Base-by-base conservation (phyloP, 352 stramenopile species). In the Peronospora belbahrii region DNA sequence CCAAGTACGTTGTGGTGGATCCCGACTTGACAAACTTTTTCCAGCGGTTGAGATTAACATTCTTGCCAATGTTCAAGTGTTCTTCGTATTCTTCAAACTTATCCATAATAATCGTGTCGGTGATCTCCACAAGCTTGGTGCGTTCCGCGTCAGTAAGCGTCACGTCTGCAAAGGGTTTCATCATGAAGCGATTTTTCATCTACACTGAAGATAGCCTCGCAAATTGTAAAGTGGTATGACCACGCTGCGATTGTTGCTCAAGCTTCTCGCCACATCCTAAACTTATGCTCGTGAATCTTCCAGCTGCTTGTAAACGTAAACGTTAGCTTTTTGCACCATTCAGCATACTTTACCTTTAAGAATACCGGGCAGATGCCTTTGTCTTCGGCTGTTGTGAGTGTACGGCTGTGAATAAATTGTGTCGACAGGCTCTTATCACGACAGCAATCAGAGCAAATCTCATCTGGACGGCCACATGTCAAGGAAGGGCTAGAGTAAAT, bases 1-100 rank as follows among this genome's bases (percentile, higher is more conserved):
- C 44, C 2, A 60, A 24, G 9, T 55, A 55, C 10, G 20, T 20
- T 24, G 33, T 60, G n/a, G 52, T 55, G 1, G 38, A 32, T 13
- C 44, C 52, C 4, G 44, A 48, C 19, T 51, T 55, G 6, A 38
- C 1, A 25, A 51, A 55, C 27, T 60, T 60, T 22, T 60, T 60
- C 52, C 52, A 60, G 2, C 52, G 52, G 6, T 9, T 23, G n/a
- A 60, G 40, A 18, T 55, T 32, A 13, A 60, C 44, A 6, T n/a
- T 15, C 22, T 60, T 60, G 25, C 18, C 30, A 7, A 20, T 47
- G 24, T 42, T 47, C 1, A 60, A 37, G 6, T 60, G 27, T 8
- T 55, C 44, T 46, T 55, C 44, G 24, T 60, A 60, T 27, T 55
- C 39, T 28, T 55, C 52, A 33, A 60, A 49, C 24, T 60, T 60